Base-by-base conservation (phyloP, 169 alveolate species). In the Babesia caballi region DNA sequence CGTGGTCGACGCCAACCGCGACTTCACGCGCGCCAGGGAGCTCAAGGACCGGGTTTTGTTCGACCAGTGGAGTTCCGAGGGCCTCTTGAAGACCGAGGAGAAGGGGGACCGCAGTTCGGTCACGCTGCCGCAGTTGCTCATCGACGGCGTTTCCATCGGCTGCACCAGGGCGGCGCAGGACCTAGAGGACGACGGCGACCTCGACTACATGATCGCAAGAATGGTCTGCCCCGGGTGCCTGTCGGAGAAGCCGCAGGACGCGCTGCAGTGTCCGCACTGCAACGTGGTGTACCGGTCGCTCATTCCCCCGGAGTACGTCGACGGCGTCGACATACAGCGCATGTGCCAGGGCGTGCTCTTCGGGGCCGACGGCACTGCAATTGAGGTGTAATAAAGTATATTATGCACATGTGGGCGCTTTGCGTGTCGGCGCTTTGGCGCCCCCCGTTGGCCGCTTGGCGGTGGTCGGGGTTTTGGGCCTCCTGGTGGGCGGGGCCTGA, bases 111-210 rank as follows among this genome's bases (percentile, higher is more conserved):
- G 90, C 74, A 57, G 60, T 41, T 51, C 89, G 61, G 84, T 92
- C 38, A 49, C 83, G 15, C 49, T 91, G 9, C 96, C 96, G 0
- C 96, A 92, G 81, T 66, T 92, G 41, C 63, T 92, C 67, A 85
- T 92, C 23, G 96, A 92, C 58, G 96, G 96, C 0, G 91, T 91
- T 0, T 54, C 85, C 23, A 60, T 92, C 54, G 96, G 96, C 36
- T 85, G 76, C 57, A 89, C 93, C 42, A 72, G 56, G 59, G 71
- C 82, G 19, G 51, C 91, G 32, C 96, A 92, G 83, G 95, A 92
- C 69, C 68, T 92, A 41, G 96, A 92, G 74, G 96, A 92, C 50
- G 96, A 92, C 73, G 95, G 95, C 11, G 94, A 91, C 74, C 83
- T 92, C 19, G 94, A 85, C 59, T 85, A 70, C 66, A 82, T 85